phyloP scores from a whole-genome alignment of 768 basidiomycete species.

The Phlebiopsis flavidoalba region DNA sequence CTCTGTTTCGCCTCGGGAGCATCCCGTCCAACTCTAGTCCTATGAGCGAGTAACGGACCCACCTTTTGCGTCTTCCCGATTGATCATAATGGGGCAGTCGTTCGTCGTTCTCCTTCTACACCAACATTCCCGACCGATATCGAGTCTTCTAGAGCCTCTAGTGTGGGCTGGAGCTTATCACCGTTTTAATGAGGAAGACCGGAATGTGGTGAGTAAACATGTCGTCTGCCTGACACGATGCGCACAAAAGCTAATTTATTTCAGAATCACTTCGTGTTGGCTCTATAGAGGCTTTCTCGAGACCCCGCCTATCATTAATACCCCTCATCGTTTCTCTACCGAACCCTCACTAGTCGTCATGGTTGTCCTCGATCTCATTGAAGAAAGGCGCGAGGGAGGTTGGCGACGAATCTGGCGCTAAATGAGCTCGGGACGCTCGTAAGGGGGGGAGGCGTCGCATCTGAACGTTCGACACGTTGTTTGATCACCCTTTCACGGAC shows the following conservation, averaged over 20 bases:
- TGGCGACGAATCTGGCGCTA: background rate
- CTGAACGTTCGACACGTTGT: constrained; percentile 18
- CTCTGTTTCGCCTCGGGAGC: constrained; percentile 8
- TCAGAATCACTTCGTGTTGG: constrained; percentile 48
- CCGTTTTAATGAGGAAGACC: constrained; percentile 32
- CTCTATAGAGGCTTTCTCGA: constrained; percentile 40
- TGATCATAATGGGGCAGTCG: constrained; percentile 19
- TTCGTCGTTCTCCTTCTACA: constrained; percentile 20
- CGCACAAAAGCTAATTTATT: background rate
- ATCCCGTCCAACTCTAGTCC: background rate
- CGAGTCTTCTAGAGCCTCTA: constrained; percentile 29
- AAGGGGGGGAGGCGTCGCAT: too few relatives aligned
- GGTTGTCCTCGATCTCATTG: background rate
- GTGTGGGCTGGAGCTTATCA: constrained; percentile 25
- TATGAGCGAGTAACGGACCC: constrained; percentile 9
- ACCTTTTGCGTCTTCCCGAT: constrained; percentile 26
- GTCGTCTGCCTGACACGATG: constrained; percentile 9
- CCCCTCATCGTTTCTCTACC: constrained; percentile 32
- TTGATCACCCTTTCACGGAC: constrained; percentile 23
- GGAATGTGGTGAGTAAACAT: constrained; percentile 25
- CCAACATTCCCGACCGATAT: constrained; percentile 32
- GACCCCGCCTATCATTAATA: constrained; percentile 43
- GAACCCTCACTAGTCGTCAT: constrained; percentile 21
- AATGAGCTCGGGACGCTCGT: too few relatives aligned
- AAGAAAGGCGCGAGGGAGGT: constrained; percentile 10